Percentiles rank a stretch among this genome's conserved stretches.
phyloP scores from a whole-genome alignment of 2,329 filamentous ascomycete genomes.

The Fusarium liriodendri region DNA sequence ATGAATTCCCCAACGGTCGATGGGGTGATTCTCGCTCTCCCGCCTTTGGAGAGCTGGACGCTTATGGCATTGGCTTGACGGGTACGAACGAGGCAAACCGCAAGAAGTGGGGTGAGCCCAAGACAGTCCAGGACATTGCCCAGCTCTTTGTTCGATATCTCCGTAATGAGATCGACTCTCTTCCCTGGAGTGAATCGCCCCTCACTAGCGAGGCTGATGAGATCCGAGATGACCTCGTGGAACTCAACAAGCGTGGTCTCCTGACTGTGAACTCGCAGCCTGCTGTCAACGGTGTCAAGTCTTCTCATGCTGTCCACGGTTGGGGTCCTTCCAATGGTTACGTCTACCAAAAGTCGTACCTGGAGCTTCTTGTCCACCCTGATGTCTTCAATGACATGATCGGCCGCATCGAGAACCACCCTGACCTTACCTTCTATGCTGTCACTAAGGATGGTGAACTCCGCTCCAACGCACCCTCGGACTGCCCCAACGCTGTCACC shows the following conservation, averaged over 20 bases:
- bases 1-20: constrained; percentile 97
- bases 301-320: constrained; percentile 85
- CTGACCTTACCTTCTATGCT: constrained; percentile 92
- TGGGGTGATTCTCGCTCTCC: constrained; percentile 98
- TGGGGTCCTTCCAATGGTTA: constrained; percentile 97
- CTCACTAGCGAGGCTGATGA: constrained; percentile 85
- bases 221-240: constrained; percentile 81
- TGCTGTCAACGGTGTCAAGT: constrained; percentile 90
- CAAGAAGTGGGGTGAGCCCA: constrained; percentile 92
- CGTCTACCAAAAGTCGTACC: constrained; percentile 97
- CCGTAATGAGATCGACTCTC: constrained; percentile 79
- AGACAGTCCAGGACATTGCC: constrained; percentile 81
- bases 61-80: constrained; percentile 92
- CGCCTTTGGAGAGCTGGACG: constrained; percentile 94
- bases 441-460: constrained; percentile 86
- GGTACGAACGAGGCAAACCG: constrained; percentile 97
- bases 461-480: constrained; percentile 84
- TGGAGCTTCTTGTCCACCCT: constrained; percentile 89
- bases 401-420: constrained; percentile 78
- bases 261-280: constrained; percentile 98
- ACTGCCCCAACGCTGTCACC: constrained; percentile 96
- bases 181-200: constrained; percentile 94
- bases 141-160: constrained; percentile 89
- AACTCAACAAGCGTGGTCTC: constrained; percentile 86
- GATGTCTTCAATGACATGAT: constrained; percentile 82